Evolutionary conservation across 2,329 filamentous ascomycete species (phyloP), one percentile per base, ranked within the genome.

Genomic region (Aspergillus vadensis): DNA sequence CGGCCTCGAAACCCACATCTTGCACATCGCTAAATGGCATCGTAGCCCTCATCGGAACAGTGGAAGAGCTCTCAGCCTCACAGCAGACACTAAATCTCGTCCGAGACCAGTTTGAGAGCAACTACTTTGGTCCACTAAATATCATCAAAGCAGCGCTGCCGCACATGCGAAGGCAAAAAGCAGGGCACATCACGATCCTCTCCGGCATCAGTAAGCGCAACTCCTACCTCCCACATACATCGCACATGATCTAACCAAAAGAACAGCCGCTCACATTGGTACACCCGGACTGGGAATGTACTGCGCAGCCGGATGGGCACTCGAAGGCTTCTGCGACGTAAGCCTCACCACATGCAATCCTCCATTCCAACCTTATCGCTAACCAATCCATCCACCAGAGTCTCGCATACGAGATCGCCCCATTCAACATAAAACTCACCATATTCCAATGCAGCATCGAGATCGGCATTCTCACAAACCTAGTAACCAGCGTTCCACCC

Each of bases 391-490:
- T 57, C n/a, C n/a, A 23, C 2, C 62, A 84, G 81, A 87, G 91
- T 61, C 83, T 99, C 23, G 93, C 94, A 1, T 99, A 97, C 77
- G 95, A 99, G 77, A 90, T 99, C 65, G 91, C 94, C 0, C 95
- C 95, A 0, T 98, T 98, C 81, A 97, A 97, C 78, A 88, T 98
- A 79, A 96, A 94, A 76, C 86, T 98, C 76, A 97, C 92, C 43
- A 93, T 98, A 67, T 89, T 99, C 48, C 94, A 99, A 80, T 92
- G 93, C 25, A 96, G 92, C 77, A 92, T 97, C 79, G 94, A 98
- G 79, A 91, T 97, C 63, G 88, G 90, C 65, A 88, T 92, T 32
- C 83, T 98, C 59, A 95, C 91, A 27, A 96, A 96, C 77, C 88
- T 89, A 58, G 90, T 98, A 69, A 90, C 88, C 52, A 91, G 94